A percentile compares a stretch with the other conserved stretches of the same genome.
These are phyloP conservation scores for Lentithecium fluviatile DNA, from an alignment of 495 filamentous ascomycete genomes.

Conservation along the genomic window DNA sequence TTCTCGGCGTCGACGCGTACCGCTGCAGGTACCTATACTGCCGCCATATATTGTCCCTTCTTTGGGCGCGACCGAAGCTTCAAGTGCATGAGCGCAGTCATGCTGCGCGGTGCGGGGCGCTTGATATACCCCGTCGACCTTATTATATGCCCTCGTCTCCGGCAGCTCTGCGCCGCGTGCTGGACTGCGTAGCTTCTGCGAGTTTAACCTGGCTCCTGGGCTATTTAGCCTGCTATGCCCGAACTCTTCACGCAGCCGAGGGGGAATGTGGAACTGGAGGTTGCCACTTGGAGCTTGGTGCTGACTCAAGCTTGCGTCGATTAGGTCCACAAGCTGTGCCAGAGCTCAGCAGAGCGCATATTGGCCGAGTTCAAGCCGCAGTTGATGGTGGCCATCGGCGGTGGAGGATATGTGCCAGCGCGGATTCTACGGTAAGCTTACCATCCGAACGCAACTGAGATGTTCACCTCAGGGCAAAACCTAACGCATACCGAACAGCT, in stretches of 20 bases:
- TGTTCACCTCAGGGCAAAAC: not conserved
- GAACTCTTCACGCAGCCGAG: not conserved
- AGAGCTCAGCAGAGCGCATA: conserved; percentile 74
- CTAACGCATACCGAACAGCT: conserved; percentile 46
- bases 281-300: not conserved
- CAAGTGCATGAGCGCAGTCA: not conserved
- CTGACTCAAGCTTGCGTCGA: not conserved
- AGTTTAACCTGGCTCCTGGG: conserved; percentile 1
- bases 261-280: not conserved
- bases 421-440: conserved; percentile 78
- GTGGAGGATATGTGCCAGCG: conserved; percentile 94
- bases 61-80: too few relatives aligned
- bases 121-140: not conserved
- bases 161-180: not conserved
- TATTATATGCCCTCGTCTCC: not conserved
- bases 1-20: not conserved
- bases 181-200: too few relatives aligned
- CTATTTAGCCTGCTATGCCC: not conserved
- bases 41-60: too few relatives aligned
- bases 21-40: not conserved
- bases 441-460: not conserved
- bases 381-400: conserved; percentile 98
- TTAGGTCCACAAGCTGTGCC: conserved; percentile 96
- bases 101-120: not conserved
- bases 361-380: conserved; percentile 83